A percentile compares a stretch with the other conserved stretches of the same genome.
phyloP scores from a whole-genome alignment of 345 rosid genomes.

The Erysimum cheiranthoides region DNA sequence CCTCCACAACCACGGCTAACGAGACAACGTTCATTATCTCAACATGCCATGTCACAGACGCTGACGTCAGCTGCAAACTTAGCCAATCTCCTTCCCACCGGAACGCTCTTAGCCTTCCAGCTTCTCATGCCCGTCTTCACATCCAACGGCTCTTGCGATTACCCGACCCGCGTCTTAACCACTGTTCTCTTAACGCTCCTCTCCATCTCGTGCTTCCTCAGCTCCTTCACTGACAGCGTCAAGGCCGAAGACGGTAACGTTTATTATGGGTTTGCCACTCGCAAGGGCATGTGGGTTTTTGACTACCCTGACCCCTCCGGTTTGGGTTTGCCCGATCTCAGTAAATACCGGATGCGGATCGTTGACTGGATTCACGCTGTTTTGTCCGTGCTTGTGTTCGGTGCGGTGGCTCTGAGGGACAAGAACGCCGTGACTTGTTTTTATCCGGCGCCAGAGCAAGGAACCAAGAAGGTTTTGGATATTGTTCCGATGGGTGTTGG shows the following conservation, averaged over 20 bases:
- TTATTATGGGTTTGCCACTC: slow-evolving; percentile 78
- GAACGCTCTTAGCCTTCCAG: slow-evolving; percentile 87
- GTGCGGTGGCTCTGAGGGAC: slow-evolving; percentile 77
- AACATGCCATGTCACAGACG: slow-evolving; percentile 71
- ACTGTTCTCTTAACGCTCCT: slow-evolving; percentile 65
- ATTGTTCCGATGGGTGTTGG: slow-evolving; percentile 82
- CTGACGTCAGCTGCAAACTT: slow-evolving; percentile 81
- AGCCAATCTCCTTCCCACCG: slow-evolving; percentile 95
- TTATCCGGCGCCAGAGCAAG: slow-evolving; percentile 66
- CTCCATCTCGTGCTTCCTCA: slow-evolving; percentile 73
- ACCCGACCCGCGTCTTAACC: slow-evolving; percentile 63
- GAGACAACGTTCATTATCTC: slow-evolving; percentile 55
- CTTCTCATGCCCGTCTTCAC: slow-evolving; percentile 83
- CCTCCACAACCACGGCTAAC: slow-evolving; percentile 40
- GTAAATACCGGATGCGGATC: slow-evolving; percentile 53
- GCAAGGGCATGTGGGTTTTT: slow-evolving; percentile 70
- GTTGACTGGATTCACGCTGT: slow-evolving; percentile 71
- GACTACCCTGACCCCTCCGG: slow-evolving; percentile 61
- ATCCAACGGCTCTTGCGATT: slow-evolving; percentile 78
- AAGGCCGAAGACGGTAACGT: slow-evolving; percentile 62
- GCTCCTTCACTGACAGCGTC: slow-evolving; percentile 80
- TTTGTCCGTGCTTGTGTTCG: slow-evolving; percentile 72
- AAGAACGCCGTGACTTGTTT: slow-evolving; percentile 70
- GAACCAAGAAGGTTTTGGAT: slow-evolving; percentile 66
- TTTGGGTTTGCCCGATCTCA: slow-evolving; percentile 57